A percentile compares a stretch with the other conserved stretches of the same genome.
phyloP scores from a whole-genome alignment of 192 early-diverging fungal species.

The Podila horticola region DNA sequence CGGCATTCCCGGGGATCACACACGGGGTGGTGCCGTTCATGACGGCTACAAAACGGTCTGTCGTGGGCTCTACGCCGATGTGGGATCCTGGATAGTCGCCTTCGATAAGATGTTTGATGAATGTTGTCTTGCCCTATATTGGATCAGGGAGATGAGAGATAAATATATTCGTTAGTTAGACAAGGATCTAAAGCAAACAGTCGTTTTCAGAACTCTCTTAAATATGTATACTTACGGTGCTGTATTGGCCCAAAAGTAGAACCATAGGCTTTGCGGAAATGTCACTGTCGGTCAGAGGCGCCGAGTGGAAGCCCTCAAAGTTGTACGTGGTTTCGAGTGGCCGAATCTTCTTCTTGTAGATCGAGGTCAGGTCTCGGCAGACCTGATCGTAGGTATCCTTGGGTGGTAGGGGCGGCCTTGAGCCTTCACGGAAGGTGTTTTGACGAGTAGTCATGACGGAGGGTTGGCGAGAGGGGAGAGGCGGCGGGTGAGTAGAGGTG shows the following conservation, averaged over 20 bases:
- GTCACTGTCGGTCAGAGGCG: slow-evolving; percentile 82
- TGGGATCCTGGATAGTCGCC: slow-evolving; percentile 83
- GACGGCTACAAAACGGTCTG: slow-evolving; percentile 90
- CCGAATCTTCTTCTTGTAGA: slow-evolving; percentile 78
- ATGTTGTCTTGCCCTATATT: slow-evolving; percentile 77
- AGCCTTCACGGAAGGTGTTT: neutral
- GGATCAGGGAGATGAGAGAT: neutral
- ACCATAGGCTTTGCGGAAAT: slow-evolving; percentile 92
- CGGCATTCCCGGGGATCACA: slow-evolving; percentile 88
- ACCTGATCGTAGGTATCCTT: slow-evolving; percentile 66
- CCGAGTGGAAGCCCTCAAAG: slow-evolving; percentile 85
- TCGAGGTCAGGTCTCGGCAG: slow-evolving; percentile 69
- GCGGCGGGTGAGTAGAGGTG: slow-evolving; percentile 15
- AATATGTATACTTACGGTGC: slow-evolving; percentile 58
- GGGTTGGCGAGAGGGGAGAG: slow-evolving; percentile 4
- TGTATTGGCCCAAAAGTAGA: slow-evolving; percentile 88
- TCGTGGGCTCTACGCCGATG: slow-evolving; percentile 91
- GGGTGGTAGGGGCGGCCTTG: slow-evolving; percentile 1
- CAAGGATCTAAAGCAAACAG: neutral
- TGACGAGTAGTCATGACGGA: neutral
- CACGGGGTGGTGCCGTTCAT: slow-evolving; percentile 71
- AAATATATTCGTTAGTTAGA: neutral
- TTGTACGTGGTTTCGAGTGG: slow-evolving; percentile 78
- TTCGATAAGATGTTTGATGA: slow-evolving; percentile 83
- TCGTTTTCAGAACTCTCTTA: neutral